Base-by-base conservation (phyloP, 73 alveolate genomes). In the Breviolum minutum region DNA sequence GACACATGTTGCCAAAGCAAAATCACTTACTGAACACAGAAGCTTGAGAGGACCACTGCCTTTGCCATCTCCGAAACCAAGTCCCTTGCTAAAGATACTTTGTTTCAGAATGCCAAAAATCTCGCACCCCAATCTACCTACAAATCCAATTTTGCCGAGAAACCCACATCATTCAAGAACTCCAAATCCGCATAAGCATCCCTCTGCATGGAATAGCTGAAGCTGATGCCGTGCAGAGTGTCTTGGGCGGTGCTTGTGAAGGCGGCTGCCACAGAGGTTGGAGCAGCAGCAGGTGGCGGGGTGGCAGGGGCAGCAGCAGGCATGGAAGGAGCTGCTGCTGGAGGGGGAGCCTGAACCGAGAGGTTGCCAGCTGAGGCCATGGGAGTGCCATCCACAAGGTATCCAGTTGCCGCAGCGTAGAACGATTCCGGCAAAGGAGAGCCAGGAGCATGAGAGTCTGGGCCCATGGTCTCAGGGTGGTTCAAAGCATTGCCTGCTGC, bases 391-490 rank as follows among this genome's bases (percentile, higher is more conserved):
- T 79, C 87, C 87, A 79, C 87, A 22, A 79, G 64, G 87, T 30
- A 79, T 27, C 87, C 87, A 29, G 20, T 60, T 13, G 48, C 94
- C 14, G 70, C 74, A n/a, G 76, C 70, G 61, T 84, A 84, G 76
- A 22, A 40, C 7, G 94, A 62, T 7, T 73, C 60, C 20, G 94
- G 94, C 70, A 84, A 17, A 24, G 95, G 95, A 20, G 95, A 86
- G 80, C 95, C 95, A 86, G 95, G 95, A 61, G 63, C n/a, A 79
- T 86, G 95, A 27, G 24, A 8, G 30, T 86, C 95, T 8, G 79
- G 80, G 63, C 26, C 63, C 79, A 61, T 86, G 95, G 95, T 61
- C 95, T 61, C 80, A 61, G 79, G 95, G n/a, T 86, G 95, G 74
- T 86, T 61, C 71, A 81, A 16, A 40, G 90, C 90, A 16, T 81